Conservation (phyloP, 2,329 filamentous ascomycete species). For the Paracoccidioides brasiliensis region DNA sequence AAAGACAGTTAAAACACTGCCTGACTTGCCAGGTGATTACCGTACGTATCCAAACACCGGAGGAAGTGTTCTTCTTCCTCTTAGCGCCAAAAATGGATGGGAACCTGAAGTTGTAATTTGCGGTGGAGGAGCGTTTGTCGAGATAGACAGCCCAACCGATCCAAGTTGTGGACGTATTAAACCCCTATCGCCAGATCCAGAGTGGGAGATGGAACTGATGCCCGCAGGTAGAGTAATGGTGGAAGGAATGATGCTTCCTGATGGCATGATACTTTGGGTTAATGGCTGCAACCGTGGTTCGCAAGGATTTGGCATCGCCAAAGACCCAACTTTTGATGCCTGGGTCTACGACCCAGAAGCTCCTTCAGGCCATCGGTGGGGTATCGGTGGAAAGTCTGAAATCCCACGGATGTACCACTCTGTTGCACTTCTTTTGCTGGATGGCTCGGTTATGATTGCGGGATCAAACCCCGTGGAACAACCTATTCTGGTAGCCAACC, state of each 20-base stretch:
- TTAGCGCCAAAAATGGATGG: conserved; percentile 41
- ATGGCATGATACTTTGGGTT: conserved; percentile 47
- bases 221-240: conserved; percentile 47
- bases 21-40: conserved; percentile 43
- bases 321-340: conserved; percentile 41
- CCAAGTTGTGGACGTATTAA: conserved; percentile 44
- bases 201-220: conserved; percentile 48
- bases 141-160: conserved; percentile 46
- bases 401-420: conserved; percentile 48
- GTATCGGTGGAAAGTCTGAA: conserved; percentile 27
- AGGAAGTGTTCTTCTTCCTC: conserved; percentile 43
- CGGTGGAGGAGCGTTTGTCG: conserved; percentile 48
- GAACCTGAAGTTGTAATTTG: conserved; percentile 44
- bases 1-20: conserved; percentile 33
- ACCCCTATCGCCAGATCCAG: conserved; percentile 36
- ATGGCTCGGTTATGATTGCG: conserved; percentile 47
- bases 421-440: conserved; percentile 45
- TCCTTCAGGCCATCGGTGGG: conserved; percentile 39
- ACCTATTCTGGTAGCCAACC: conserved; percentile 36
- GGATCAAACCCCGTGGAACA: conserved; percentile 50
- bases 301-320: conserved; percentile 47
- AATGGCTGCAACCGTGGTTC: conserved; percentile 47
- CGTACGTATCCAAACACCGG: conserved; percentile 50
- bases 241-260: conserved; percentile 45
- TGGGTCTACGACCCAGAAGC: conserved; percentile 46